Percentiles rank a stretch among this genome's conserved stretches.
phyloP scores from a whole-genome alignment of 805 yeast genomes.

The Metschnikowia borealis region DNA sequence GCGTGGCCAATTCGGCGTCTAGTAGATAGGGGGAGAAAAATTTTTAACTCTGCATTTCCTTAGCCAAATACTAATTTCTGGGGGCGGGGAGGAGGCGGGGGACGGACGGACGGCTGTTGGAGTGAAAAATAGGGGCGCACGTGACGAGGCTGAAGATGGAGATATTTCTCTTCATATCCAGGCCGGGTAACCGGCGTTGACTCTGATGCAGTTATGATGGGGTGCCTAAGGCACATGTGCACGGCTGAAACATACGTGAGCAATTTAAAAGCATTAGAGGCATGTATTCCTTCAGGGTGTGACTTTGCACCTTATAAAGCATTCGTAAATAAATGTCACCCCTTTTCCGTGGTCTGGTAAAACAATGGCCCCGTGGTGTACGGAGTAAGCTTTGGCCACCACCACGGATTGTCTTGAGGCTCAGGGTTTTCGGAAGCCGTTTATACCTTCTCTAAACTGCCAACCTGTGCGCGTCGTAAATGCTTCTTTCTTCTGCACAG shows the following conservation, averaged over 20 bases:
- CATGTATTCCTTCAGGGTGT: not conserved
- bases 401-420: not conserved
- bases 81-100: no score
- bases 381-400: not conserved
- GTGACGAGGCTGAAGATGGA: not conserved
- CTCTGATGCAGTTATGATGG: not conserved
- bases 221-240: not conserved
- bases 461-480: constrained; percentile 1
- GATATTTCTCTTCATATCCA: not conserved
- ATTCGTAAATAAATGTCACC: constrained; percentile 3
- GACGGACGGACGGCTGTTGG: not conserved
- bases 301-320: not conserved
- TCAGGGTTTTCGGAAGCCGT: not conserved
- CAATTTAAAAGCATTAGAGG: not conserved
- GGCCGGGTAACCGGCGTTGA: not conserved
- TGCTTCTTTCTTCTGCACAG: constrained; percentile 2
- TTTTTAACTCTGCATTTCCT: no score
- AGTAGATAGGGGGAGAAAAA: no score
- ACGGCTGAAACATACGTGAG: not conserved
- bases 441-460: not conserved
- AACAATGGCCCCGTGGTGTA: not conserved
- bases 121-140: not conserved
- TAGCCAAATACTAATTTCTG: no score
- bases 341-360: not conserved
- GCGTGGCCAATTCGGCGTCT: no score